Percentiles rank a stretch among this genome's conserved stretches.
These are phyloP conservation scores for Aspergillus felis DNA, from an alignment of 2,329 filamentous ascomycete genomes.

Conservation along the genomic window DNA sequence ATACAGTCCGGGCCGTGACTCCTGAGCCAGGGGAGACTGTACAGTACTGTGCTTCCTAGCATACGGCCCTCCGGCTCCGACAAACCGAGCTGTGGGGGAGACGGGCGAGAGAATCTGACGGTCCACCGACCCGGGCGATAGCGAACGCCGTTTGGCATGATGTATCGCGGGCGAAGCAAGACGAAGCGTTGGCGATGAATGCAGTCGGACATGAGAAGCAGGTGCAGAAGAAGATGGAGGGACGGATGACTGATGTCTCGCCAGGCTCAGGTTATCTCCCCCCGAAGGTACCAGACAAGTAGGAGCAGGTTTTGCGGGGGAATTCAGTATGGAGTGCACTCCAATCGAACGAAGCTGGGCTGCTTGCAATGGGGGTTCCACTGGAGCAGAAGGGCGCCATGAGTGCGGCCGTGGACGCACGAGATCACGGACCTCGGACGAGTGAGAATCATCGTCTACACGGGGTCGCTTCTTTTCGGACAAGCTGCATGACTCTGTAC, in stretches of 20 bases:
- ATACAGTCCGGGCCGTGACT: constrained; percentile 26
- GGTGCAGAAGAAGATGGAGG: constrained; percentile 9
- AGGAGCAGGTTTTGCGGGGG: constrained; percentile 24
- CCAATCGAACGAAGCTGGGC: constrained; percentile 34
- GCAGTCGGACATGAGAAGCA: constrained; percentile 24
- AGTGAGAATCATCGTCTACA: constrained; percentile 12
- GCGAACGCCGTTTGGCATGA: constrained; percentile 23
- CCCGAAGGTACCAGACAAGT: constrained; percentile 10
- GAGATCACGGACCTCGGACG: constrained; percentile 21
- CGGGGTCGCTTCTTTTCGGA: constrained; percentile 23
- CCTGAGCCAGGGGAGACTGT: constrained; percentile 35
- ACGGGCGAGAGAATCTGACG: constrained; percentile 32
- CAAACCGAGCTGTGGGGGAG: constrained; percentile 36
- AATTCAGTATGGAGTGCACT: constrained; percentile 41
- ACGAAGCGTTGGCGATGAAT: constrained; percentile 26
- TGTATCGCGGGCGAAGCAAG: constrained; percentile 20
- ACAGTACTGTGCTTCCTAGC: constrained; percentile 30
- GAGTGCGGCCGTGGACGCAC: constrained; percentile 29
- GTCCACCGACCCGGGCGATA: constrained; percentile 29
- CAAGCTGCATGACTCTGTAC: constrained; percentile 15
- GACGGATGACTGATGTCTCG: constrained; percentile 14
- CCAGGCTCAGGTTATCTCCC: constrained; percentile 21
- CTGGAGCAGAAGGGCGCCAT: constrained; percentile 35
- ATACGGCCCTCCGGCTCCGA: constrained; percentile 22
- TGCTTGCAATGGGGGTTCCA: constrained; percentile 32